Evolutionary conservation across 192 early-diverging fungal species (phyloP), one percentile per base, ranked within the genome.

Genomic region (Dissophora ornata): DNA sequence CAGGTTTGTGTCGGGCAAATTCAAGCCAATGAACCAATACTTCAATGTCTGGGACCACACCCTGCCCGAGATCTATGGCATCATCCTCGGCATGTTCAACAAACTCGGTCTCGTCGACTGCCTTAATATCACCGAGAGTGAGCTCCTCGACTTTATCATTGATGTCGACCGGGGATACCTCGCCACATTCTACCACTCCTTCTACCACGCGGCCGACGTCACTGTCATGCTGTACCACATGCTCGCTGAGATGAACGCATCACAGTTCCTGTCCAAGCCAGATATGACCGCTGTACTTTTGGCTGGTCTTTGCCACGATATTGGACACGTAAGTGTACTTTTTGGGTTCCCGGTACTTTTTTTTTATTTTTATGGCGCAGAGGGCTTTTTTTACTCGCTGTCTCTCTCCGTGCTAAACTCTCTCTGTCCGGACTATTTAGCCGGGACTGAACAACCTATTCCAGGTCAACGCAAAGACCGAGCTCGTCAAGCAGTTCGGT

Each of bases 391-490:
- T n/a, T n/a, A n/a, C n/a, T n/a, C n/a, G n/a, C n/a, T n/a, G n/a
- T n/a, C n/a, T 4, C 15, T 50, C 22, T 7, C 22, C 19, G 22
- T 49, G 12, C 26, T 51, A 11, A 18, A 41, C 13, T 45, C 52
- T 48, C 21, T 60, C 59, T 22, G 28, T 9, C n/a, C 21, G 5
- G 9, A 10, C 12, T 2, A 71, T 78, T 47, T 82, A 92, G 91
- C 95, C 96, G 8, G 96, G 96, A 16, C 79, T 90, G 30, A 97
- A 96, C 83, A 98, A 98, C 57, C 81, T 95, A 6, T 98, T 90
- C 64, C 92, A 97, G 81, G 90, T 93, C 30, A 95, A 97, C 77
- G 87, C 93, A 16, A 82, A 90, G 57, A 92, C 95, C 13, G 87
- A 92, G 1, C 53, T 95, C 3, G 92, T 94, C 0, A 73, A 80